These are phyloP conservation scores for Alternaria tenuissima DNA, from an alignment of 2,329 filamentous ascomycete genomes.

Conservation along the genomic window DNA sequence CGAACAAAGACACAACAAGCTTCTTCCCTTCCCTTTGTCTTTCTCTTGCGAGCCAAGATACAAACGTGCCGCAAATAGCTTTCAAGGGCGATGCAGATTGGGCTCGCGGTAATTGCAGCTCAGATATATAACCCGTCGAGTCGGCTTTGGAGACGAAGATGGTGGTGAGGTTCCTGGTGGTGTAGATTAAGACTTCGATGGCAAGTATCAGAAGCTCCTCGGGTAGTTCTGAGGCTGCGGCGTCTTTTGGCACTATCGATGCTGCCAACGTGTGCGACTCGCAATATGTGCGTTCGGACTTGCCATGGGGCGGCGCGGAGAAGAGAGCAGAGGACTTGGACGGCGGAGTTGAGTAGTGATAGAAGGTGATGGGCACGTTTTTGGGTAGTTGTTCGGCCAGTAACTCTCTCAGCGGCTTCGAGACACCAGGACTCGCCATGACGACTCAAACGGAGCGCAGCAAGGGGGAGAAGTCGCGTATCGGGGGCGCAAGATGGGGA, in stretches of 20 bases:
- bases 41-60: constrained; percentile 75
- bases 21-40: constrained; percentile 71
- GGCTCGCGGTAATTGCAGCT: constrained; percentile 63
- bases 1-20: constrained; percentile 87
- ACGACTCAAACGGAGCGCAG: constrained; percentile 15
- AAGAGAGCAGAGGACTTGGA: constrained; percentile 78
- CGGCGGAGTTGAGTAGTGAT: constrained; percentile 89
- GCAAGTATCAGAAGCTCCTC: constrained; percentile 76
- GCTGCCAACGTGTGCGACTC: constrained; percentile 81
- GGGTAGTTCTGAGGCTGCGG: constrained; percentile 24
- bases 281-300: constrained; percentile 80
- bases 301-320: constrained; percentile 75
- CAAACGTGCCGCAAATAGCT: constrained; percentile 75
- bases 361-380: constrained; percentile 70
- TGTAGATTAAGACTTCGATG: constrained; percentile 88
- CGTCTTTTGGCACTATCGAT: constrained; percentile 55
- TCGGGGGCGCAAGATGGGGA: constrained; percentile 22
- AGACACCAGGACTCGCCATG: constrained; percentile 37
- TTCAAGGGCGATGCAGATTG: constrained; percentile 73
- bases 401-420: constrained; percentile 50
- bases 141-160: constrained; percentile 97
- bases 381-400: constrained; percentile 63
- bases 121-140: constrained; percentile 85
- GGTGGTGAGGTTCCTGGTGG: constrained; percentile 78
- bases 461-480: constrained; percentile 17